phyloP scores from a whole-genome alignment of 352 stramenopile species.

The Globisporangium paddicum region DNA sequence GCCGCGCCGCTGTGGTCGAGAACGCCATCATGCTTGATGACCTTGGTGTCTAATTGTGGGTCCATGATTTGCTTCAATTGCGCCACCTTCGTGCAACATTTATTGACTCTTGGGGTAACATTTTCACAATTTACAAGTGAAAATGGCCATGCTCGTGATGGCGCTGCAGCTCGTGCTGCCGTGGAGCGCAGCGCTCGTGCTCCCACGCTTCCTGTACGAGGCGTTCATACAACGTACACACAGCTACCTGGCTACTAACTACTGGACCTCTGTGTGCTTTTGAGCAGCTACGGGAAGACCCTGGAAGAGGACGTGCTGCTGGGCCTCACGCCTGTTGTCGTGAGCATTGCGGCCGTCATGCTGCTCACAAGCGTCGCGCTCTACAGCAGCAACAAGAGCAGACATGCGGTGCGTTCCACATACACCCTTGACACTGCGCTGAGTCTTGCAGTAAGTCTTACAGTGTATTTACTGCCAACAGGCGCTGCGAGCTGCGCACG shows the following conservation, averaged over 20 bases:
- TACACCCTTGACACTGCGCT: too few species aligned
- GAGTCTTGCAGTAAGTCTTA: too few species aligned
- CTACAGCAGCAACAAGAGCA: constrained; percentile 4
- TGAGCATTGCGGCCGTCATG: constrained; percentile 21
- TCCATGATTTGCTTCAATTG: neutral
- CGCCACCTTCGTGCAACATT: neutral
- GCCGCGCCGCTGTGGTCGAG: constrained; percentile 11
- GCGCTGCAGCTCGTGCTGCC: constrained; percentile 23
- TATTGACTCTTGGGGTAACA: neutral
- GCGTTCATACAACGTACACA: neutral
- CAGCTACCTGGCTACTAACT: neutral
- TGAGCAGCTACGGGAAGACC: constrained; percentile 21
- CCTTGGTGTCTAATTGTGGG: neutral
- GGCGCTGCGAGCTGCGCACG: constrained; percentile 12
- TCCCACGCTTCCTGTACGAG: constrained; percentile 24
- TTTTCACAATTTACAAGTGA: neutral
- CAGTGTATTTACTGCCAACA: neutral
- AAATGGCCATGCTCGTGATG: neutral
- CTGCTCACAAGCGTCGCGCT: constrained; percentile 27
- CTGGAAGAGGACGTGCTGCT: constrained; percentile 48
- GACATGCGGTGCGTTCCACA: too few species aligned
- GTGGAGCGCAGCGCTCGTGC: constrained; percentile 10
- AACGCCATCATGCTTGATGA: constrained; percentile 16
- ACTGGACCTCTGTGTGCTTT: neutral
- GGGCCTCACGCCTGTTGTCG: constrained; percentile 35